Percentiles rank a stretch among this genome's conserved stretches.
These are phyloP conservation scores for Lablab purpureus DNA, from an alignment of 306 rosid genomes.

Conservation along the genomic window DNA sequence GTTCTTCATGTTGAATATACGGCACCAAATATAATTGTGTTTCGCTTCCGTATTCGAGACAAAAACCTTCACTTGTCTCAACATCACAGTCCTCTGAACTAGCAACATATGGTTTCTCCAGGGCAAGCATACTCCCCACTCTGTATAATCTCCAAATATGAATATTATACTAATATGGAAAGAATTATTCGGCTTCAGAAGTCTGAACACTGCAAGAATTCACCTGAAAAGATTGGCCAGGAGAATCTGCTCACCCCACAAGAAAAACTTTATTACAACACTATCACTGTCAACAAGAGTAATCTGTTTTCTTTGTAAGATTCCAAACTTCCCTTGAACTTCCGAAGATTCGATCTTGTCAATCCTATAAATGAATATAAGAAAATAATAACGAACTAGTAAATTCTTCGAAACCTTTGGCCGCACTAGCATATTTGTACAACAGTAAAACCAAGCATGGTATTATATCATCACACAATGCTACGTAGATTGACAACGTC, in stretches of 20 bases:
- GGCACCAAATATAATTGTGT: conserved; percentile 92
- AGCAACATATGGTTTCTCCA: conserved; percentile 80
- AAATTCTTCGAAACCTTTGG: conserved; percentile 23
- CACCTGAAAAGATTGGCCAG: conserved; percentile 90
- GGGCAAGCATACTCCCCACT: conserved; percentile 88
- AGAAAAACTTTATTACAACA: conserved; percentile 61
- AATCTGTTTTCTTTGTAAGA: conserved; percentile 64
- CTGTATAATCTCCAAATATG: conserved; percentile 51
- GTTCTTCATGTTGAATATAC: conserved; percentile 82
- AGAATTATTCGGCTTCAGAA: conserved; percentile 14
- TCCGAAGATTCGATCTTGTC: conserved; percentile 74
- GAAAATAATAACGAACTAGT: conserved; percentile 12
- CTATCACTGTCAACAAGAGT: conserved; percentile 81
- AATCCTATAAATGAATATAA: conserved; percentile 61
- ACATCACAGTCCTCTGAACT: conserved; percentile 56
- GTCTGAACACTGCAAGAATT: conserved; percentile 43
- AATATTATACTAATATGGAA: conserved; percentile 26
- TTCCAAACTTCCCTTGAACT: conserved; percentile 61
- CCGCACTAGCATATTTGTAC: conserved; percentile 24
- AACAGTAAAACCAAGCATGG: conserved; percentile 12
- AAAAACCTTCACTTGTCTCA: conserved; percentile 62
- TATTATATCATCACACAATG: neutral
- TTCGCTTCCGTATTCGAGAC: conserved; percentile 92
- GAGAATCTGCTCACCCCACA: conserved; percentile 91
- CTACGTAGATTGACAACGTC: conserved; percentile 10